Percentiles rank a stretch among this genome's conserved stretches.
These are phyloP conservation scores for Grigorovia jiainica DNA, from an alignment of 805 yeast species.

Conservation along the genomic window DNA sequence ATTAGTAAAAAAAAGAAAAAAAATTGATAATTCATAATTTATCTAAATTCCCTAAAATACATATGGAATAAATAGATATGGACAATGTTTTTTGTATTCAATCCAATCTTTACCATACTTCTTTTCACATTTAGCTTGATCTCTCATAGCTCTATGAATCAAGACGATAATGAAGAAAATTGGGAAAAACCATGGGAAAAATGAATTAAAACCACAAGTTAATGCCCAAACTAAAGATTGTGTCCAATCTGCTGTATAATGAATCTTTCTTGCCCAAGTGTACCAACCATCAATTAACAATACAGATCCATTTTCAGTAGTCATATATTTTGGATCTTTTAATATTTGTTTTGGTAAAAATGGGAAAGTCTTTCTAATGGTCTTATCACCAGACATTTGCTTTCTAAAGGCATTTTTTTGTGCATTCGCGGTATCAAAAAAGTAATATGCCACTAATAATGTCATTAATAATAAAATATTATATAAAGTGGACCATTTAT, in stretches of 20 bases:
- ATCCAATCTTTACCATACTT: slow-evolving; percentile 96
- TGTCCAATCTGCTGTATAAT: slow-evolving; percentile 88
- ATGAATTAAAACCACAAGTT: slow-evolving; percentile 76
- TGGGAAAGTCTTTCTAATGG: slow-evolving; percentile 83
- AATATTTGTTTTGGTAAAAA: slow-evolving; percentile 78
- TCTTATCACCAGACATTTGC: slow-evolving; percentile 66
- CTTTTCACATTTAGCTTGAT: slow-evolving; percentile 68
- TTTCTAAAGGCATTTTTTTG: slow-evolving; percentile 92
- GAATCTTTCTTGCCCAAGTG: slow-evolving; percentile 84
- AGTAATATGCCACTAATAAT: slow-evolving; percentile 67
- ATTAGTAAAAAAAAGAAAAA: neutral
- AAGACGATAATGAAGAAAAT: slow-evolving; percentile 79
- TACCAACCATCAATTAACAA: slow-evolving; percentile 93
- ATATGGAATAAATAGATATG: slow-evolving; percentile 85
- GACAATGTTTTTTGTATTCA: slow-evolving; percentile 75
- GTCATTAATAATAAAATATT: slow-evolving; percentile 45
- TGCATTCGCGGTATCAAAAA: slow-evolving; percentile 91
- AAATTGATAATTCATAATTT: neutral
- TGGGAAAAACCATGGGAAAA: slow-evolving; percentile 96
- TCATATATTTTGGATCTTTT: slow-evolving; percentile 75
- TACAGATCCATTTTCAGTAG: slow-evolving; percentile 74
- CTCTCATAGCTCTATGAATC: slow-evolving; percentile 83
- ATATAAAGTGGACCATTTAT: slow-evolving; percentile 59
- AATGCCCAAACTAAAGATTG: slow-evolving; percentile 90
- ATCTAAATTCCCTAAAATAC: slow-evolving; percentile 49